Evolutionary conservation across 805 yeast genomes (phyloP), one percentile per base, ranked within the genome.

Genomic region (Tetrapisispora iriomotensis): DNA sequence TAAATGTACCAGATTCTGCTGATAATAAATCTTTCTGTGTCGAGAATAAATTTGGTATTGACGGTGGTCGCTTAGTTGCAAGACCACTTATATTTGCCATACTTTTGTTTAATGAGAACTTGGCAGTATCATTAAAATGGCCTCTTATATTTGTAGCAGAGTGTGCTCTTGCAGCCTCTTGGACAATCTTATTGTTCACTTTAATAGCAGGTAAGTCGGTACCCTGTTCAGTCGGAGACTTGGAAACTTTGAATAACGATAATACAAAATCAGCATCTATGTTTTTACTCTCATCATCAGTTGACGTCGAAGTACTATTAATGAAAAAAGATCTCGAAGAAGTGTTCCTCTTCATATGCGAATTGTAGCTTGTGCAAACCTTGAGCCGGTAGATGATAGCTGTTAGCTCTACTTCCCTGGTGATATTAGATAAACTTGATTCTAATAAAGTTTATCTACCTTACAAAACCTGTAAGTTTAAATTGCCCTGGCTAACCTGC

Each of bases 1-100:
- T 47, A 31, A 48, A 51, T 45, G 49, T 48, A 10, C 54, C 56
- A 25, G 49, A 36, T 1, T 47, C 29, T 2, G 56, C 50, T 9
- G 51, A 45, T 8, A 48, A 46, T 17, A 38, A 42, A 38, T 48
- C 51, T 8, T 21, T 20, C 12, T 18, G 17, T 12, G 20, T 4
- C 6, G 10, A 6, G 7, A n/a, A 15, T 12, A 19, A 13, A 19
- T 30, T 19, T 13, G 19, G 22, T 6, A 24, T 4, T 5, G 36
- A 33, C 15, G 26, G 7, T 5, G 15, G 17, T n/a, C 22, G 13
- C 13, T 24, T 27, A 6, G 26, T 19, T 10, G 6, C 6, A 3
- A 4, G n/a, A 24, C 2, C 8, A 8, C 36, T 17, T 10, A 14
- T 12, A 17, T 23, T 14, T 15, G 26, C 17, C 8, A 33, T 9